Evolutionary conservation across 169 alveolate species (phyloP), one percentile per base, ranked within the genome.

Genomic region (Eimeria zaria): DNA sequence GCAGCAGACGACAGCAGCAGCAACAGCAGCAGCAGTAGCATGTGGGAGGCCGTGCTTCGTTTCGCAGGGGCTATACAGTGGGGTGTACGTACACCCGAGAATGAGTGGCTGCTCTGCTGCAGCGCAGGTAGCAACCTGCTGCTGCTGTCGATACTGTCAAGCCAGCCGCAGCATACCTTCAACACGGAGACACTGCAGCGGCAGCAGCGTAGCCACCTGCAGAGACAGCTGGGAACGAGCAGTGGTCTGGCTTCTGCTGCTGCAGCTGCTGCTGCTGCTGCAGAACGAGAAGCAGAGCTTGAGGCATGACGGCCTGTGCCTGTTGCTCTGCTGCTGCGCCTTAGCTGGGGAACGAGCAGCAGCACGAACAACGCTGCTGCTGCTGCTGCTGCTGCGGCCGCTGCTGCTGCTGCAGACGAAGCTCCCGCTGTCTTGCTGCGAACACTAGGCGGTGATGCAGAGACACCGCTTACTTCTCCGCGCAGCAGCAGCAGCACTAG

Each of bases 71-170:
- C 24, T 12, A 44, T 80, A 71, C 33, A 48, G 44, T 80, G 89
- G 89, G 89, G 89, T 48, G 64, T 80, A 48, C 89, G 89, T 48
- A 80, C 89, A 80, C 89, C 89, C n/a, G 60, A 80, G 41, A 48
- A 80, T 24, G 44, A 80, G 69, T 80, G 89, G 89, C 71, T 48
- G 89, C 44, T 48, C 30, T 80, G 89, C 53, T 48, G 89, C 89
- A 80, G 89, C 53, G 89, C 89, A 27, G 89, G 71, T 3, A n/a
- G 46, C 69, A 80, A 80, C 89, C 48, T 30, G 7, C 8, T 80
- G 89, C 89, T 80, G 71, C 64, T 80, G 89, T 44, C 69, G 41
- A 6, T 80, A 8, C 71, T 80, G 44, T 80, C n/a, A 7, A 6
- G 71, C 48, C 53, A 9, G 12, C 69, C 16, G 69, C 46, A 9